Conservation (phyloP, 768 basidiomycete genomes). For the Sporobolomyces phaffii region DNA sequence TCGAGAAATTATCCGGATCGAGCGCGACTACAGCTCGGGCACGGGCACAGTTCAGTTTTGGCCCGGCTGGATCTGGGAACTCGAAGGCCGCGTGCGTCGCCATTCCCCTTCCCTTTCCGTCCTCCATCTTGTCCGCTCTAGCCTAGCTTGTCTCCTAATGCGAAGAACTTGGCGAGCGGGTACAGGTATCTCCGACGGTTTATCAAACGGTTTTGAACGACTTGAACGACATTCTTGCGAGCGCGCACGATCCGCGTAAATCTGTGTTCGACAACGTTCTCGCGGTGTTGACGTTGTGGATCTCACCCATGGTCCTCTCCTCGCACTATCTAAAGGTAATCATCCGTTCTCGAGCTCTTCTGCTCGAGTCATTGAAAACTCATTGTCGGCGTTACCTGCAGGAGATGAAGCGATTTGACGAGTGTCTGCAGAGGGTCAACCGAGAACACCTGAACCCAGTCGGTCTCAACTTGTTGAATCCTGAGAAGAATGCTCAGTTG, state of each 20-base stretch:
- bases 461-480: conserved; percentile 82
- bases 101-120: no score
- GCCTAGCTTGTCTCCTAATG: no score
- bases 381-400: conserved; percentile 45
- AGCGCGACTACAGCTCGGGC: conserved; percentile 87
- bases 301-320: conserved; percentile 61
- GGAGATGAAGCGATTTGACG: conserved; percentile 69
- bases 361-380: neutral
- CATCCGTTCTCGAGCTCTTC: neutral
- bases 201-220: conserved; percentile 84
- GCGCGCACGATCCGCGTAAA: conserved; percentile 70
- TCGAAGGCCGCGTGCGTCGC: conserved; percentile 86
- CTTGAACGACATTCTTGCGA: conserved; percentile 79
- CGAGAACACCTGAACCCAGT: conserved; percentile 68
- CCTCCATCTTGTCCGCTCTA: no score
- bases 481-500: conserved; percentile 74
- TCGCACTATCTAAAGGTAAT: conserved; percentile 78
- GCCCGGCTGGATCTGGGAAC: conserved; percentile 78
- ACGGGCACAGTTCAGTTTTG: conserved; percentile 79
- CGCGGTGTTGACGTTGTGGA: conserved; percentile 70
- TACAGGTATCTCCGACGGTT: conserved; percentile 79
- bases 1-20: conserved; percentile 81
- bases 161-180: no score
- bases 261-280: conserved; percentile 73
- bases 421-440: conserved; percentile 65